Conservation (phyloP, 1,284 basidiomycete species). For the Irpex lacteus region DNA sequence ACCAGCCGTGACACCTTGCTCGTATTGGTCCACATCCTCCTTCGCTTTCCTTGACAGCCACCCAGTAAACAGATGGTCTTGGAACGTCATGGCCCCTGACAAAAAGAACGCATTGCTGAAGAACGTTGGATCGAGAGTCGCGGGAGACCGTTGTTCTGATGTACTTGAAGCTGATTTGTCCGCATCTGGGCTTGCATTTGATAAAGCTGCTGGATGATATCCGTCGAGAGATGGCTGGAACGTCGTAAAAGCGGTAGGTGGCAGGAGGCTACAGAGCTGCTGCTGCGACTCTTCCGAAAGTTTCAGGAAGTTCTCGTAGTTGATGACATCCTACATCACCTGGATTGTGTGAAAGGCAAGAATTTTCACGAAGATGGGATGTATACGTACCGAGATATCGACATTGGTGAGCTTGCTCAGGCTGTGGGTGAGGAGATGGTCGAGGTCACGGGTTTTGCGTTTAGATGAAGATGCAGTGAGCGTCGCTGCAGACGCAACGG, state of each 20-base stretch:
- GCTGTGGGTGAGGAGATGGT: constrained; percentile 41
- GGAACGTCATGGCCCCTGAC: constrained; percentile 53
- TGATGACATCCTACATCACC: constrained; percentile 48
- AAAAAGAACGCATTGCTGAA: constrained; percentile 55
- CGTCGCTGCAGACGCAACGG: not conserved
- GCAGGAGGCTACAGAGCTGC: constrained; percentile 41
- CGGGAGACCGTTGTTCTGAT: constrained; percentile 9
- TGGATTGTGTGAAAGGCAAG: not conserved
- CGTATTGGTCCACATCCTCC: constrained; percentile 40
- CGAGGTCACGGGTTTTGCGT: constrained; percentile 19
- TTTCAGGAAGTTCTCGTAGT: constrained; percentile 44
- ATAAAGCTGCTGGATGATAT: constrained; percentile 36
- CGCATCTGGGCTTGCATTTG: too few species aligned
- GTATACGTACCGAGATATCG: constrained; percentile 49
- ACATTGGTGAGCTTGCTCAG: constrained; percentile 49
- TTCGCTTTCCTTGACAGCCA: constrained; percentile 46
- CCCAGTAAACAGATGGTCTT: constrained; percentile 54
- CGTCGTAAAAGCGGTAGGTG: constrained; percentile 46
- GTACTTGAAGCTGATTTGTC: too few species aligned
- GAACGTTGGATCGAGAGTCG: constrained; percentile 36
- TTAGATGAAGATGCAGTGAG: constrained; percentile 4
- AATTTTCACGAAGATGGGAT: not conserved
- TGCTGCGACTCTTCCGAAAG: constrained; percentile 44
- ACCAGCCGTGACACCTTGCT: constrained; percentile 40
- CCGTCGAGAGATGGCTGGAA: constrained; percentile 34